Conservation (phyloP, 2,329 filamentous ascomycete genomes). For the Daldinia sp. region DNA sequence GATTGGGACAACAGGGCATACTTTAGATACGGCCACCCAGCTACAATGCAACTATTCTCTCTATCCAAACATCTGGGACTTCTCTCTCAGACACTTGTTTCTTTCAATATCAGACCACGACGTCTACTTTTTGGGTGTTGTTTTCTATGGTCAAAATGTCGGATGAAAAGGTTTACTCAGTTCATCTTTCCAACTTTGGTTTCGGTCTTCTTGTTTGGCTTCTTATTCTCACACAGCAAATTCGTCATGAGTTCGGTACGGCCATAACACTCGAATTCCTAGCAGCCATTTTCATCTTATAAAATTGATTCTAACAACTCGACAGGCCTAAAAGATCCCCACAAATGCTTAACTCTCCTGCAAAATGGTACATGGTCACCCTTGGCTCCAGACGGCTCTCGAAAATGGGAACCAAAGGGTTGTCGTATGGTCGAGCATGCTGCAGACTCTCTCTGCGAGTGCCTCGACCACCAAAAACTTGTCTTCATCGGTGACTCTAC, state of each 20-base stretch:
- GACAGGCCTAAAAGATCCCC: conserved; percentile 45
- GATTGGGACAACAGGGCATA: background rate
- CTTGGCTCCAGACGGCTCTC: conserved; percentile 17
- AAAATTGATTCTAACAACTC: conserved; percentile 32
- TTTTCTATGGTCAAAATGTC: conserved; percentile 3
- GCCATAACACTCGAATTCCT: background rate
- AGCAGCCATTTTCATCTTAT: background rate
- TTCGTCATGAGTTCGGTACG: background rate
- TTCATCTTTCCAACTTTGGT: background rate
- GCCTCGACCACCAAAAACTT: conserved; percentile 64
- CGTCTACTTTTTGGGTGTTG: background rate
- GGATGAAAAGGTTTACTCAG: background rate
- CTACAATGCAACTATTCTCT: background rate
- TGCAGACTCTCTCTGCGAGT: conserved; percentile 63
- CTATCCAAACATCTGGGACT: background rate
- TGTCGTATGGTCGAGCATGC: conserved; percentile 71
- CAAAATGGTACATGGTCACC: conserved; percentile 47
- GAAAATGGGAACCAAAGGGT: conserved; percentile 69
- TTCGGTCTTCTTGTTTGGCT: background rate
- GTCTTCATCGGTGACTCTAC: conserved; percentile 72
- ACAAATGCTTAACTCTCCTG: conserved; percentile 47
- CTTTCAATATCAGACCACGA: background rate
- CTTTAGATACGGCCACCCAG: background rate
- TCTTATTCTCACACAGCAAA: background rate
- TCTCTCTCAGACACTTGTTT: background rate